Evolutionary conservation across 2,329 filamentous ascomycete genomes (phyloP), one percentile per base, ranked within the genome.

Genomic region (Macrophomina tecta): DNA sequence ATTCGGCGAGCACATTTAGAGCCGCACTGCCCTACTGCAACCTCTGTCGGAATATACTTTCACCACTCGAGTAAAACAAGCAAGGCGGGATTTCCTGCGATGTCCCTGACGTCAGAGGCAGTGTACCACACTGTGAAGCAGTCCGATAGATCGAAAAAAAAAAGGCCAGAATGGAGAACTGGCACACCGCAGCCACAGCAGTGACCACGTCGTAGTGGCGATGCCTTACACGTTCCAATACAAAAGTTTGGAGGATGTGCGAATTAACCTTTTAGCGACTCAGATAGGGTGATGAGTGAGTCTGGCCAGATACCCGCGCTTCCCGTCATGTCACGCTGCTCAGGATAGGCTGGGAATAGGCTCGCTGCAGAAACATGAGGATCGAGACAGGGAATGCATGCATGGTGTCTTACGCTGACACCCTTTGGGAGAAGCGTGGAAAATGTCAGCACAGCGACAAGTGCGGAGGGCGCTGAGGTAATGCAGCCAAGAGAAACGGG

Each of bases 391-490:
- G 38, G 55, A 45, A 28, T 62, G 58, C 58, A 49, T 49, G 58
- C 58, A 49, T 62, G 11, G 32, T 7, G 8, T n/a, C 30, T 23
- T 62, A 38, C 58, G 38, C 30, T 38, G 58, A 28, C 8, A 36
- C 58, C 30, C 3, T 28, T 62, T 38, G 9, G 45, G 58, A 36
- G 58, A 62, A 49, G 40, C 40, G 58, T 28, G 30, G 16, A 28
- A 30, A n/a, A 11, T 70, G 71, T 73, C 72, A 73, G 72, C 72
- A 68, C 72, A 51, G 70, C 72, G 48, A 70, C 68, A 64, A 9
- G 67, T 68, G 45, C 55, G 65, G 66, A 67, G 30, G 18, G 6
- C n/a, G 28, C 51, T 73, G 71, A 72, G 62, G 48, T 73, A 71
- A 73, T 52, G 66, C 6, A 63, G 36, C 63, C 63, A 56, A 65